Percentiles rank a stretch among this genome's conserved stretches.
Conservation (phyloP, 2,329 filamentous ascomycete species). For the Cytospora leucostoma region DNA sequence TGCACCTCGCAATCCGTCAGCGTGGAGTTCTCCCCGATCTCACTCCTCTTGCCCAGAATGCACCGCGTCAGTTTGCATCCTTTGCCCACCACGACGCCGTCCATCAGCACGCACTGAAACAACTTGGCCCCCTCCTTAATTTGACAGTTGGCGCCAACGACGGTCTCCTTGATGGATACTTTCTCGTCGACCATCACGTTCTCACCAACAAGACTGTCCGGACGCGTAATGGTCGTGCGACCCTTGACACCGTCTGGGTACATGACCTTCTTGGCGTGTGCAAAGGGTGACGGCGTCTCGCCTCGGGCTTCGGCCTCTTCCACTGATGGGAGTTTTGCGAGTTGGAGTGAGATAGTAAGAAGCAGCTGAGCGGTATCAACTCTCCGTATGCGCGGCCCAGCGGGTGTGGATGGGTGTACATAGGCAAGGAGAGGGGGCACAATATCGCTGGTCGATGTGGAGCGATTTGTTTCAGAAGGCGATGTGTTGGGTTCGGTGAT, state of each 20-base stretch:
- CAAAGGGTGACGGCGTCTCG: slow-evolving; percentile 67
- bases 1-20: slow-evolving; percentile 91
- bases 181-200: slow-evolving; percentile 90
- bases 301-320: slow-evolving; percentile 57
- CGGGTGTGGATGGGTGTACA: slow-evolving; percentile 63
- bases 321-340: slow-evolving; percentile 78
- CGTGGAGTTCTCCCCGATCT: slow-evolving; percentile 79
- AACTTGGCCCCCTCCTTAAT: slow-evolving; percentile 85
- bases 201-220: slow-evolving; percentile 80
- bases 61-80: slow-evolving; percentile 85
- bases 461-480: slow-evolving; percentile 3
- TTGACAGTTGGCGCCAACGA: slow-evolving; percentile 84
- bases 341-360: slow-evolving; percentile 76
- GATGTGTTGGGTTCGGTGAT: neutral
- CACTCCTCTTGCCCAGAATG: slow-evolving; percentile 77
- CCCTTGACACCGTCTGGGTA: slow-evolving; percentile 80
- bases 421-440: slow-evolving; percentile 81
- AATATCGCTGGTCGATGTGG: slow-evolving; percentile 23
- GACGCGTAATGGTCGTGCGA: slow-evolving; percentile 77
- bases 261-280: slow-evolving; percentile 77
- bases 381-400: slow-evolving; percentile 73
- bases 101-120: slow-evolving; percentile 88
- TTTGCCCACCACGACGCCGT: slow-evolving; percentile 82
- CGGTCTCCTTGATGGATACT: slow-evolving; percentile 86
- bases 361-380: slow-evolving; percentile 86